phyloP scores from a whole-genome alignment of 257 asterid species.

The Capsicum pubescens region DNA sequence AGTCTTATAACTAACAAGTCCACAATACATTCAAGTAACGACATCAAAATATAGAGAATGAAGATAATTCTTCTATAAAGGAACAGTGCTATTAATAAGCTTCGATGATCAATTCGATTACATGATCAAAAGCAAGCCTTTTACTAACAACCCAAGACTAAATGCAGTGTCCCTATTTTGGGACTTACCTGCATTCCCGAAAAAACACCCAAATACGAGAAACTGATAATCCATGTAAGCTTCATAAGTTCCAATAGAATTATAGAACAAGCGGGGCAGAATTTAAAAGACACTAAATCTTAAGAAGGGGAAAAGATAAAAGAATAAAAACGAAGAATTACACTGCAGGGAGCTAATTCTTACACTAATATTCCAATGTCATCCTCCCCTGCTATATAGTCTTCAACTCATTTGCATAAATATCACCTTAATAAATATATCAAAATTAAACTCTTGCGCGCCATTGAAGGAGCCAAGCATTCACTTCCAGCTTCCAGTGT shows the following conservation, averaged over 20 bases:
- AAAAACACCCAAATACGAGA: not conserved
- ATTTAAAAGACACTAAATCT: not conserved
- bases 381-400: conserved; percentile 23
- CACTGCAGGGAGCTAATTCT: conserved; percentile 29
- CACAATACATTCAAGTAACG: too few species aligned
- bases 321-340: conserved; percentile 28
- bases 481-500: conserved; percentile 4
- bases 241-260: not conserved
- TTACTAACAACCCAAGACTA: conserved; percentile 4
- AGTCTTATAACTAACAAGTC: too few species aligned
- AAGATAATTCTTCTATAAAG: not conserved
- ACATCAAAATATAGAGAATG: not conserved
- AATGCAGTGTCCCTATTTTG: conserved; percentile 23
- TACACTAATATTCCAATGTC: conserved; percentile 22
- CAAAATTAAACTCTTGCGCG: conserved; percentile 1
- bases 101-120: not conserved
- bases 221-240: conserved; percentile 13
- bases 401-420: conserved; percentile 30
- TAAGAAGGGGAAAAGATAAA: conserved; percentile 23
- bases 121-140: conserved; percentile 26
- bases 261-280: not conserved
- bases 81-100: conserved; percentile 15
- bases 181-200: conserved; percentile 24
- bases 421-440: not conserved
- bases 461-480: conserved; percentile 19